These are phyloP conservation scores for Fusarium piperis DNA, from an alignment of 2,329 filamentous ascomycete genomes.

Conservation along the genomic window DNA sequence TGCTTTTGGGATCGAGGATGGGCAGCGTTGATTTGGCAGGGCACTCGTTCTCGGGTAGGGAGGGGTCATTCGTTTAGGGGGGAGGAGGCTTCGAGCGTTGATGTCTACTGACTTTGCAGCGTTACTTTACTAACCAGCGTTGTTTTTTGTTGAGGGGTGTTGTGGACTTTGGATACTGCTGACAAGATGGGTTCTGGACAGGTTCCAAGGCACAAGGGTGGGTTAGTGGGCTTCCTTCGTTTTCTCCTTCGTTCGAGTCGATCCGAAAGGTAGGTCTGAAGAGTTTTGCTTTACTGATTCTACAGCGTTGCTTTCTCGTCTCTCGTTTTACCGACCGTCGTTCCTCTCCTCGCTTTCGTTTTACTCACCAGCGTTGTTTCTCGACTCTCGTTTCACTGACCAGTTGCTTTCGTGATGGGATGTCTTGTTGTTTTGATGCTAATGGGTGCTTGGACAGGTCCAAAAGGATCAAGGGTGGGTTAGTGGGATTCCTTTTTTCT, in stretches of 20 bases:
- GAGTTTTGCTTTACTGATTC: neutral
- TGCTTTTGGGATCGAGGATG: neutral
- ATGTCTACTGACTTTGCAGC: neutral
- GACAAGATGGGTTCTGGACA: neutral
- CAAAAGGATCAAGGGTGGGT: neutral
- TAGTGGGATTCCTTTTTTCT: neutral
- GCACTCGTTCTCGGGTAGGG: no score
- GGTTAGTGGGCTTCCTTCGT: neutral
- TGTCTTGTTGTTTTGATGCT: neutral
- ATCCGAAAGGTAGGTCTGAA: neutral
- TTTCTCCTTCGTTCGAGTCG: neutral
- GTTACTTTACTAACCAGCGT: neutral
- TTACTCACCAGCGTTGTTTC: neutral
- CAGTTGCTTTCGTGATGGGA: neutral
- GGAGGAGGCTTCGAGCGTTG: neutral
- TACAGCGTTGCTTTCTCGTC: neutral
- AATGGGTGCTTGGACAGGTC: neutral
- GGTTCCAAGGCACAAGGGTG: neutral
- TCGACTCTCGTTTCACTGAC: neutral
- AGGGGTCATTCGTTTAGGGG: neutral
- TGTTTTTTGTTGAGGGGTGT: neutral
- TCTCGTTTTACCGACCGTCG: neutral
- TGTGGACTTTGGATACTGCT: neutral
- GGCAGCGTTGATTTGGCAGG: neutral
- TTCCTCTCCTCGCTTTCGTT: neutral